These are phyloP conservation scores for Ogataea glucozyma DNA, from an alignment of 805 yeast genomes.

Conservation along the genomic window DNA sequence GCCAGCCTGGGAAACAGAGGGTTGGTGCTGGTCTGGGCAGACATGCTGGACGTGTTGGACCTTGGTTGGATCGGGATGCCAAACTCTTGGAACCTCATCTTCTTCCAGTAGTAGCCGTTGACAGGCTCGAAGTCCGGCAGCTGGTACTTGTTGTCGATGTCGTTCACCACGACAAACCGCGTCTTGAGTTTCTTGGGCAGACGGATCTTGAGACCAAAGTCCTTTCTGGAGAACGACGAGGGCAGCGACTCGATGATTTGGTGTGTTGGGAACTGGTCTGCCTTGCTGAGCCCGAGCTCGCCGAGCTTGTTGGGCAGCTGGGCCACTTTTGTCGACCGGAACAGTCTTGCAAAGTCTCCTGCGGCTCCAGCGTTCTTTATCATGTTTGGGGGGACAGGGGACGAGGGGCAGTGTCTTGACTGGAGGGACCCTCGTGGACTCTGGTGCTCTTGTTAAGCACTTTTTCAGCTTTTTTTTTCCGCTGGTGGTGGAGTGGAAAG, in stretches of 20 bases:
- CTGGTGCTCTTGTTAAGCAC: too few relatives aligned
- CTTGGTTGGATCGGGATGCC: constrained; percentile 48
- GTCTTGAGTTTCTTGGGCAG: constrained; percentile 63
- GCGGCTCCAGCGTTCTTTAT: constrained; percentile 25
- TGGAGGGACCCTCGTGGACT: too few relatives aligned
- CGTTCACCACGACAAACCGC: constrained; percentile 61
- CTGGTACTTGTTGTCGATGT: constrained; percentile 64
- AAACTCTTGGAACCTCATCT: constrained; percentile 67
- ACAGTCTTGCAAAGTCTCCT: constrained; percentile 31
- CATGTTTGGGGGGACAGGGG: constrained; percentile 16
- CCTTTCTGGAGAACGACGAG: constrained; percentile 61
- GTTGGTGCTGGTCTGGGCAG: constrained; percentile 24
- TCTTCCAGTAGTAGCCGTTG: constrained; percentile 59
- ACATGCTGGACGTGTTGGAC: constrained; percentile 6
- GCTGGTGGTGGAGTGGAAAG: too few relatives aligned
- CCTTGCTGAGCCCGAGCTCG: constrained; percentile 26
- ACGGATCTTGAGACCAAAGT: constrained; percentile 74
- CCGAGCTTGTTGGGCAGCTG: constrained; percentile 36
- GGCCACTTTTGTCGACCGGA: constrained; percentile 35
- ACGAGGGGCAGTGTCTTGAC: too few relatives aligned
- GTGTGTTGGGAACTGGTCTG: constrained; percentile 56
- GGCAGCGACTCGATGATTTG: constrained; percentile 73
- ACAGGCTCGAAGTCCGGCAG: constrained; percentile 71
- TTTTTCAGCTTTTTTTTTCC: too few relatives aligned
- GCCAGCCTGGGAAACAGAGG: constrained; percentile 41